Evolutionary conservation across 257 asterid species (phyloP).

Genomic region (Gardenia jasminoides): DNA sequence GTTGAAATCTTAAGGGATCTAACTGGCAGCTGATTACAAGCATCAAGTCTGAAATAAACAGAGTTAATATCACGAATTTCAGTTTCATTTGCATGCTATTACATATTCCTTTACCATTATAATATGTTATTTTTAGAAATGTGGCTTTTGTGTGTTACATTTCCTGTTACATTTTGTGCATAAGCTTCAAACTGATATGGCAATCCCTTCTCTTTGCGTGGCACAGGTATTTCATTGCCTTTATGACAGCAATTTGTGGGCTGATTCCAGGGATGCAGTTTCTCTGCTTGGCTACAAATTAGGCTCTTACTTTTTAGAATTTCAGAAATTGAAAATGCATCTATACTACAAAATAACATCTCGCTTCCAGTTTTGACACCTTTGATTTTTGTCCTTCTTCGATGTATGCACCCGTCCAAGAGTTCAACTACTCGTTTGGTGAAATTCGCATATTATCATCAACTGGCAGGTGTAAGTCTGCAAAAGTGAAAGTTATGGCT

Average conservation of each 20-base stretch:
- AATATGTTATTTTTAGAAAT: background rate
- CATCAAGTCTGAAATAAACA: background rate
- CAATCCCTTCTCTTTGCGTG: conserved; percentile 21
- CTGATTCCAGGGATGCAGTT: conserved; percentile 10
- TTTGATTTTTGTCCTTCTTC: background rate
- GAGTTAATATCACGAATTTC: background rate
- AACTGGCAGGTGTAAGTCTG: conserved; percentile 1
- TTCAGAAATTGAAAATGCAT: conserved; percentile 11
- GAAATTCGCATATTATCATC: background rate
- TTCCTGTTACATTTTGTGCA: background rate
- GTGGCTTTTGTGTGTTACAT: background rate
- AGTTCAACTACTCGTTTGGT: conserved; percentile 1
- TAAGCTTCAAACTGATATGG: background rate
- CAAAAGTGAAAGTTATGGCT: background rate
- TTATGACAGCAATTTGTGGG: conserved; percentile 35
- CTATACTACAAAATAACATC: conserved; percentile 21
- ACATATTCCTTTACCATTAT: background rate
- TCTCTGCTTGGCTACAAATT: conserved; percentile 13
- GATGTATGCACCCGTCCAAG: conserved; percentile 6
- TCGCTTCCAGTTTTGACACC: background rate
- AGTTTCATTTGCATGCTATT: background rate
- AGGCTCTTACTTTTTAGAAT: conserved; percentile 12
- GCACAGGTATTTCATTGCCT: conserved; percentile 62
- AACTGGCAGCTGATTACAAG: background rate
- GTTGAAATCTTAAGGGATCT: too few relatives aligned